Evolutionary conservation across 495 filamentous ascomycete species (phyloP), one percentile per base, ranked within the genome.

Genomic region (Paragyromitra xinjiangensis): DNA sequence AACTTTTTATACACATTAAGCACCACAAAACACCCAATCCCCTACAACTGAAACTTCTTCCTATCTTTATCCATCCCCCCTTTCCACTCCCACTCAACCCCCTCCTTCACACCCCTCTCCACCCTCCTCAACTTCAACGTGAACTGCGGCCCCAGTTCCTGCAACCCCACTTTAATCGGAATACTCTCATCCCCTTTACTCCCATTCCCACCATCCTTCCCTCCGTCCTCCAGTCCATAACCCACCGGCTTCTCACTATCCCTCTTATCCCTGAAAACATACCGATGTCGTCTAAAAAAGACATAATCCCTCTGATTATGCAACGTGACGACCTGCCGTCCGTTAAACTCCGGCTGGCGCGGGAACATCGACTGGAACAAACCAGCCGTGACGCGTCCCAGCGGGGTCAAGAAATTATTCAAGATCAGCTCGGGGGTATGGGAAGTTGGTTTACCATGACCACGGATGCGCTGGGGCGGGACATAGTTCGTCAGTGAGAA

Each of bases 291-390:
- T 7, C 95, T 88, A 59, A 98, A 86, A 80, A 99, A 99, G 77
- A 97, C 93, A 84, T 97, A 99, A 84, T 99, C 95, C 72, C 95
- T 91, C 84, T 98, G 95, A 79, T 97, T 97, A 83, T 98, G 95
- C 58, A 97, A 81, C 6, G 94, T 97, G 40, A 97, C 91, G 0
- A 97, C 94, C 77, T 97, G 94, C 19, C 95, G 85, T 5, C 95
- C 95, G 34, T 88, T 85, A 2, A 97, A 84, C 71, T 99, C 93
- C 3, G 95, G 94, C 66, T 90, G 88, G 2, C 91, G 86, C 0
- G 95, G 94, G 85, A 95, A 98, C 50, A 98, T 84, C 0, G 89
- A 89, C 73, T 91, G 88, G 87, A 98, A 95, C 0, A 97, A 86
- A 76, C 92, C 91, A 11, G 94, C 95, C 0, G 93, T 93, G n/a